phyloP scores from a whole-genome alignment of 495 filamentous ascomycete genomes.

The Penicillium paxilli region DNA sequence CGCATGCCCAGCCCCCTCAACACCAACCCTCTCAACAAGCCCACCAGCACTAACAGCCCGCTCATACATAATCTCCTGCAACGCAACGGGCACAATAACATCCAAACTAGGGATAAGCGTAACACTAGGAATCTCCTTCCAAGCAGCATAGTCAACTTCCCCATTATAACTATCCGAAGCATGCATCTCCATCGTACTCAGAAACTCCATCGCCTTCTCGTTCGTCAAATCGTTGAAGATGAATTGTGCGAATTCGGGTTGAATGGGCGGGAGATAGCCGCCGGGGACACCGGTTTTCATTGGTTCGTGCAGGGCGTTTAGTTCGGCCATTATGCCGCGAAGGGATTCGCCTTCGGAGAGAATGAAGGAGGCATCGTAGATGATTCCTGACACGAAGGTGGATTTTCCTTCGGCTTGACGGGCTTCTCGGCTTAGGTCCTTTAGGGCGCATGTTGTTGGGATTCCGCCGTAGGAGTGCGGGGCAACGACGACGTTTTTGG shows the following conservation, averaged over 20 bases:
- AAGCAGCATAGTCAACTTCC: not conserved
- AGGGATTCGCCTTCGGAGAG: not conserved
- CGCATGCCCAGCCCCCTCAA: not conserved
- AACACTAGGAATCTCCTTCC: not conserved
- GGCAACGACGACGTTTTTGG: not conserved
- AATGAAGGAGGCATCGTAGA: not conserved
- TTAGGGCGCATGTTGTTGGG: not conserved
- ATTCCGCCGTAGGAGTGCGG: not conserved
- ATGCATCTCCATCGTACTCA: not conserved
- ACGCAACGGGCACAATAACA: not conserved
- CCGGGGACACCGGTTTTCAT: not conserved
- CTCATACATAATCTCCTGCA: slow-evolving; percentile 1
- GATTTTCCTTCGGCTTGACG: not conserved
- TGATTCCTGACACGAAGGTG: not conserved
- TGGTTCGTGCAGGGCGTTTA: not conserved
- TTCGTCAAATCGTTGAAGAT: not conserved
- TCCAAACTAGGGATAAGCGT: not conserved
- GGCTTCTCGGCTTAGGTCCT: not conserved
- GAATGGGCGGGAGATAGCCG: not conserved
- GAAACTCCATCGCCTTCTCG: not conserved
- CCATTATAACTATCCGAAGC: not conserved
- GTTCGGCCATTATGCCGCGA: not conserved
- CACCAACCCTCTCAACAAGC: not conserved
- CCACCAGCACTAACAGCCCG: not conserved
- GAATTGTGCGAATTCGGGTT: not conserved